A percentile compares a stretch with the other conserved stretches of the same genome.
Evolutionary conservation across 2,329 filamentous ascomycete species (phyloP).

Genomic region (Chaetomium olivaceum): DNA sequence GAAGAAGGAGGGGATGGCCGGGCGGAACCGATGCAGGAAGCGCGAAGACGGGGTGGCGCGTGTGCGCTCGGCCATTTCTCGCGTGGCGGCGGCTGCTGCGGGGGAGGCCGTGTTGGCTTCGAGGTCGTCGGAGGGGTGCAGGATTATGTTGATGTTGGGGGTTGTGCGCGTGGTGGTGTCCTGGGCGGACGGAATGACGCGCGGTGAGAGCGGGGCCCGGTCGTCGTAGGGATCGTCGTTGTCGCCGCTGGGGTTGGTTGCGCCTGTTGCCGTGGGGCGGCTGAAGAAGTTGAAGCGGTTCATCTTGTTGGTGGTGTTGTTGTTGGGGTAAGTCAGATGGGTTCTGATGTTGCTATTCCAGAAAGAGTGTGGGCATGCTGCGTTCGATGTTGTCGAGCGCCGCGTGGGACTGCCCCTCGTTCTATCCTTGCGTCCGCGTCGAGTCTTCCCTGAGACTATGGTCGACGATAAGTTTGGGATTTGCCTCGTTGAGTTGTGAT

Average conservation of each 20-base stretch:
- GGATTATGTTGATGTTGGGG: neutral
- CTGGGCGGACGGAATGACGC: neutral
- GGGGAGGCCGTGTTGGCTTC: constrained; percentile 25
- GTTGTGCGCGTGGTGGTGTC: neutral
- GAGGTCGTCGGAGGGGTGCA: constrained; percentile 27
- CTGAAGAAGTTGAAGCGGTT: constrained; percentile 33
- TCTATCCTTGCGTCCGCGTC: neutral
- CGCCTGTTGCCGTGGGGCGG: constrained; percentile 14
- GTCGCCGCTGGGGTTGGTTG: neutral
- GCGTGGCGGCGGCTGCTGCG: neutral
- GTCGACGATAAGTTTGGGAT: neutral
- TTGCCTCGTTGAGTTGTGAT: no score
- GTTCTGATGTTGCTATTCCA: neutral
- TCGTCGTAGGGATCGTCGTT: constrained; percentile 21
- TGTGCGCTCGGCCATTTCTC: constrained; percentile 36
- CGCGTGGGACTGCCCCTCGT: neutral
- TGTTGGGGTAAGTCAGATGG: neutral
- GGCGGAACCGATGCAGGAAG: constrained; percentile 37
- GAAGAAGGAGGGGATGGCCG: constrained; percentile 36
- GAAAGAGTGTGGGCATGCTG: neutral
- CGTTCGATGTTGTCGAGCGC: neutral
- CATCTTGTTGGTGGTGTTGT: constrained; percentile 19
- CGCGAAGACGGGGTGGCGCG: constrained; percentile 20
- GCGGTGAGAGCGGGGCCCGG: constrained; percentile 30
- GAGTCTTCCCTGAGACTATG: neutral